Conservation (phyloP, 345 rosid genomes). For the Hirschfeldia incana region DNA sequence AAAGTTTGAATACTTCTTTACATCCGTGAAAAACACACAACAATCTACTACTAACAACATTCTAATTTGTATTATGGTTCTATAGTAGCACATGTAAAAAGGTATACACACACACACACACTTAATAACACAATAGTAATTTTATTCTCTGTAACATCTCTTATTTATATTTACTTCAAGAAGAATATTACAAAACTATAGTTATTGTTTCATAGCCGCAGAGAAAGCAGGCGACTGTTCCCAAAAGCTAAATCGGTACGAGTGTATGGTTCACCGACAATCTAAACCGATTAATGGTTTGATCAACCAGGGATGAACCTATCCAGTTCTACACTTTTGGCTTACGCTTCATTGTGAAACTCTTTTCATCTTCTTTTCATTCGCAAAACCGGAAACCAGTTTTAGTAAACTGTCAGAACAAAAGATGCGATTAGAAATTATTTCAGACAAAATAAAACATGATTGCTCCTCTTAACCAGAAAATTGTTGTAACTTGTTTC, state of each 20-base stretch:
- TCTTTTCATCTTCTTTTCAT: constrained; percentile 33
- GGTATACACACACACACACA: too few relatives aligned
- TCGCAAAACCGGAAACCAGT: constrained; percentile 52
- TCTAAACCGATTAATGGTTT: constrained; percentile 31
- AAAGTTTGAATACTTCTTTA: neutral
- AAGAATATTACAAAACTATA: constrained; percentile 22
- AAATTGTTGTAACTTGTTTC: too few relatives aligned
- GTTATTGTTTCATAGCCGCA: constrained; percentile 18
- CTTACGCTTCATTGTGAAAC: constrained; percentile 38
- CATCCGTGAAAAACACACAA: neutral
- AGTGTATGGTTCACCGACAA: constrained; percentile 31
- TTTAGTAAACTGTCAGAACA: constrained; percentile 47
- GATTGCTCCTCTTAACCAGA: neutral
- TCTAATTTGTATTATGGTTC: too few relatives aligned
- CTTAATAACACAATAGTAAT: too few relatives aligned
- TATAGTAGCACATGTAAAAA: too few relatives aligned
- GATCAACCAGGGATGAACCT: constrained; percentile 12
- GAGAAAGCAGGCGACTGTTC: constrained; percentile 21
- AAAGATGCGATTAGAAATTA: neutral
- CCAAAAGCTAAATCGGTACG: constrained; percentile 9
- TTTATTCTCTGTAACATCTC: constrained; percentile 16
- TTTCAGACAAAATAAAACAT: neutral
- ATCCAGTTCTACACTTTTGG: neutral
- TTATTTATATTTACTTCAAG: constrained; percentile 17
- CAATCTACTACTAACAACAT: too few relatives aligned